Base-by-base conservation (phyloP, 164 flowering plant species). In the Tetrastigma voinierianum region DNA sequence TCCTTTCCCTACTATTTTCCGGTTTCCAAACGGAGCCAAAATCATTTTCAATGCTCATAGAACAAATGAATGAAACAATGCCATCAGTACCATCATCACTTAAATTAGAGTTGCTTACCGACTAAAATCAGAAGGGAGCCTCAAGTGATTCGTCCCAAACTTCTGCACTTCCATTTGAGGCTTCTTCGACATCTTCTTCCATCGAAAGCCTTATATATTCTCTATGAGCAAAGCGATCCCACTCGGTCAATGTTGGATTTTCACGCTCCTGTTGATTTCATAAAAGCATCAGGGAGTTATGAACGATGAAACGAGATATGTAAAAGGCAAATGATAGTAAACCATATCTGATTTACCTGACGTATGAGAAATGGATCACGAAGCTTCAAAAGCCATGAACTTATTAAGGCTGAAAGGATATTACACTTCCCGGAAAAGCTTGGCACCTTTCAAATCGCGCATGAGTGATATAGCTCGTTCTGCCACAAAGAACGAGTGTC, bases 131-230 rank as follows among this genome's bases (percentile, higher is more conserved):
- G 59, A 91, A 95, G 13, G 97, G 99, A 77, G 96, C 91, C 75
- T 96, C 99, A 48, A 89, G 87, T 57, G 98, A 84, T 78, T 90
- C 97, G 68, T 92, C 98, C 99, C 98, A 92, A 56, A 90, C 91
- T 61, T 92, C 97, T 46, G 89, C 97, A 86, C 99, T 96, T 68
- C 98, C 97, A 79, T 92, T 90, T 40, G 98, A 92, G 48, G 89
- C 92, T 77, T 90, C 96, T 71, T 96, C 97, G 69, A 82, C 94
- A 82, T 96, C 99, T 74, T 92, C 99, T 83, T 96, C 99, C 98
- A 96, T 92, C 16, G 99, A 88, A 59, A 95, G 94, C 74, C 99
- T 84, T 62, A 93, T 88, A 73, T 92, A 96, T 73, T 96, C 99
- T 72, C 98, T 83, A 69, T 92, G 98, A 2, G 98, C 97, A 84